A percentile compares a stretch with the other conserved stretches of the same genome.
Conservation (phyloP, 805 yeast species). For the Isabelozyma heimii region DNA sequence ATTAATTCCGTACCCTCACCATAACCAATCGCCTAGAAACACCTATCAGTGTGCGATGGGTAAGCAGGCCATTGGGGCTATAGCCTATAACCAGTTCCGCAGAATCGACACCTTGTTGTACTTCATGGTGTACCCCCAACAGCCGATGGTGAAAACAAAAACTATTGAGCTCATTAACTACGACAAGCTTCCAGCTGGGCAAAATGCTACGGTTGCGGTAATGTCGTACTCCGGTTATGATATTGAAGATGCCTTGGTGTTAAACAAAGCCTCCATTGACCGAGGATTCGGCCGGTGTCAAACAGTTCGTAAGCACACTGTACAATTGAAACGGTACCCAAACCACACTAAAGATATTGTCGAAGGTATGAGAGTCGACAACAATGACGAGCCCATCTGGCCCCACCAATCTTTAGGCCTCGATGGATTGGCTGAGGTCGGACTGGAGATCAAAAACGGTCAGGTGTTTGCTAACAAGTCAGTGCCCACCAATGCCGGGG, state of each 20-base stretch:
- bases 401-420: constrained; percentile 87
- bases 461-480: constrained; percentile 92
- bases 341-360: constrained; percentile 91
- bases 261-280: constrained; percentile 90
- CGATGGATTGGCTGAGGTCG: constrained; percentile 97
- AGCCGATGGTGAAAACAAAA: constrained; percentile 97
- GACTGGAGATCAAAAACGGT: constrained; percentile 84
- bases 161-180: constrained; percentile 94
- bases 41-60: constrained; percentile 97
- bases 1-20: constrained; percentile 88
- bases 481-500: constrained; percentile 84
- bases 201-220: constrained; percentile 97
- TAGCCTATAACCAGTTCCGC: constrained; percentile 93
- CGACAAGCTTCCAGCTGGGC: constrained; percentile 97
- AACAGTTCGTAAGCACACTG: constrained; percentile 87
- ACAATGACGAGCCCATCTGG: constrained; percentile 74
- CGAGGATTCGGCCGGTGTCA: constrained; percentile 98
- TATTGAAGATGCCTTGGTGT: constrained; percentile 96
- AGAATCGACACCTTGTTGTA: constrained; percentile 93
- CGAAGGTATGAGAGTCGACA: constrained; percentile 87
- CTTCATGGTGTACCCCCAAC: constrained; percentile 98
- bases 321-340: constrained; percentile 85
- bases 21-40: constrained; percentile 88
- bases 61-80: constrained; percentile 99
- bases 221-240: constrained; percentile 99